Percentiles rank a stretch among this genome's conserved stretches.
phyloP scores from a whole-genome alignment of 2,329 filamentous ascomycete genomes.

The Colletotrichum lini region DNA sequence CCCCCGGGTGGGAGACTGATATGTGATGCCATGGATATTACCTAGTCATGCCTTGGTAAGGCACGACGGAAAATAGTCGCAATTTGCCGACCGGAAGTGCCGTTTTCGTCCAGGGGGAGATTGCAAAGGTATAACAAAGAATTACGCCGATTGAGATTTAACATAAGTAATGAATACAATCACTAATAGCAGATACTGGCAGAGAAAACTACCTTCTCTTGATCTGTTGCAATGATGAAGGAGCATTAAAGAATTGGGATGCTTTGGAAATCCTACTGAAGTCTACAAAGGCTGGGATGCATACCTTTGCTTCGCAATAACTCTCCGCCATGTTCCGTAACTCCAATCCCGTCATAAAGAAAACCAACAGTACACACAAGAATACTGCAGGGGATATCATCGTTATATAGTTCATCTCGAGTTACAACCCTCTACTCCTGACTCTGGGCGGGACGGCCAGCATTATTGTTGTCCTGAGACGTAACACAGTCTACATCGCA shows the following conservation, averaged over 20 bases:
- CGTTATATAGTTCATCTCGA: neutral
- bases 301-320: neutral
- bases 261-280: neutral
- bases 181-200: neutral
- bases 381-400: neutral
- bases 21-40: neutral
- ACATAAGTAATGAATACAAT: no score
- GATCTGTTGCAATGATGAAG: neutral
- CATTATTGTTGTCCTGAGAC: neutral
- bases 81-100: neutral
- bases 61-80: neutral
- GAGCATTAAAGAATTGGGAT: neutral
- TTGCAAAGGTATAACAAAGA: neutral
- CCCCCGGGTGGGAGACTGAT: neutral
- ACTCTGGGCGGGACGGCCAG: neutral
- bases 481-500: neutral
- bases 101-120: no score
- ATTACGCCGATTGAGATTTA: neutral
- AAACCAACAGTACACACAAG: neutral
- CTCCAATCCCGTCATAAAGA: neutral
- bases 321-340: neutral
- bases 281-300: neutral
- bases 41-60: neutral
- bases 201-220: neutral
- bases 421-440: neutral